Evolutionary conservation across 2,329 filamentous ascomycete species (phyloP), one percentile per base, ranked within the genome.

Genomic region (Chaetomium sp.): DNA sequence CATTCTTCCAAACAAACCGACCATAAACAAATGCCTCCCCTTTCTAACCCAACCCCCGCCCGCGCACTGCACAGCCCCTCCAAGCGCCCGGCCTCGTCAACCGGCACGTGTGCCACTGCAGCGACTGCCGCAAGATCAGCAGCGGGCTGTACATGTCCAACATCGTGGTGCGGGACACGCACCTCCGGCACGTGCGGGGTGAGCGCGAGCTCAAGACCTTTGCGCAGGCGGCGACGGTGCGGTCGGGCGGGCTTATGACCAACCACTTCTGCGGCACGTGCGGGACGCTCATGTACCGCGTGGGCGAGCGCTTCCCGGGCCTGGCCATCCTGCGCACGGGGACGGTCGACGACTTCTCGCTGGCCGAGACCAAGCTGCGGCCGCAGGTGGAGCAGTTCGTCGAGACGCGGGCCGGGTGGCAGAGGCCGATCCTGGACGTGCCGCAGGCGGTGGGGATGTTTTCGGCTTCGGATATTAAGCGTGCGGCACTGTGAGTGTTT

Each of bases 201-300:
- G 33, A 42, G 27, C 27, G n/a, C 12, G n/a, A 23, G 16, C 33
- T 57, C 19, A 27, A 19, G 25, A 25, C 21, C 1, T 53, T 53
- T 7, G 50, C 23, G 27, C 50, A 27, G 23, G 0, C 25, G 21
- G 16, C 23, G 31, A 38, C 31, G 6, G 16, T 57, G n/a, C 21
- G n/a, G 3, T 42, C 31, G 3, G 54, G 33, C 1, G 21, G 25
- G 19, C 4, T 25, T 21, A 57, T 57, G 54, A 57, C 54, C 31
- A 57, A 57, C 23, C 25, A 42, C 23, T 57, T 57, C 54, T 57
- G 54, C 21, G n/a, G 9, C 4, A 19, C 21, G 31, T 57, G 54
- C 35, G 54, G 54, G n/a, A 42, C 54, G 31, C 54, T 57, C 21
- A 57, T 57, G 54, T 57, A 57, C 31, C 54, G 54, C 21, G 54